phyloP scores from a whole-genome alignment of 148 eudicot species.

The Pharnaceum exiguum region DNA sequence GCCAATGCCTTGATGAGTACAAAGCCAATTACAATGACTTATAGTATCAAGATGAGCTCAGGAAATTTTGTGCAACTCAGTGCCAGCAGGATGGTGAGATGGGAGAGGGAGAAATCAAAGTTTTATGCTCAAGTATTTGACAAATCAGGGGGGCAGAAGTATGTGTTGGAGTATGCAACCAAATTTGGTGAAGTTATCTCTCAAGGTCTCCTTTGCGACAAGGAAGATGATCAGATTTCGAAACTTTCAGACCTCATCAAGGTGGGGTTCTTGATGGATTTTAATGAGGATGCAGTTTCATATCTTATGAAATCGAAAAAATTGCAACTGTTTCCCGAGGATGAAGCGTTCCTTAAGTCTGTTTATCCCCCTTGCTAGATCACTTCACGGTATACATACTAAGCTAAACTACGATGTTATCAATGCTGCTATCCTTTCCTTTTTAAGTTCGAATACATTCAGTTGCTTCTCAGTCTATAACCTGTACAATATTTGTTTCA shows the following conservation, averaged over 20 bases:
- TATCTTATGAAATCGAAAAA: constrained; percentile 54
- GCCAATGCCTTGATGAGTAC: constrained; percentile 29
- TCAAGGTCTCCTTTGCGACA: constrained; percentile 55
- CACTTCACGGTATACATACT: background rate
- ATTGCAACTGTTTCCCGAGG: constrained; percentile 47
- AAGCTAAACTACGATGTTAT: background rate
- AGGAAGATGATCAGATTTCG: constrained; percentile 29
- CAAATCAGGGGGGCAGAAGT: constrained; percentile 20
- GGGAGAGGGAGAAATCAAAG: constrained; percentile 40
- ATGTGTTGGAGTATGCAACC: constrained; percentile 41
- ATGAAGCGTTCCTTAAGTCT: constrained; percentile 42
- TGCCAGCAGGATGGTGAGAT: constrained; percentile 36
- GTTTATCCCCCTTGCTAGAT: constrained; percentile 27
- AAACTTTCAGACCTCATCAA: constrained; percentile 47
- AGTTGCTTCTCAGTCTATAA: background rate
- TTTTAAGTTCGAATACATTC: background rate
- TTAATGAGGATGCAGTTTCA: constrained; percentile 45
- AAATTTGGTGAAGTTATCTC: constrained; percentile 45
- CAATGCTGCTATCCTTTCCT: background rate
- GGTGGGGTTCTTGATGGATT: constrained; percentile 42
- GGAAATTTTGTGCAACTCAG: constrained; percentile 32
- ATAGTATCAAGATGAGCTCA: constrained; percentile 34
- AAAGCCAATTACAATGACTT: constrained; percentile 27
- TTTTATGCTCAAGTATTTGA: constrained; percentile 37
- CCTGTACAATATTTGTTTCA: too few relatives aligned